Evolutionary conservation across 805 yeast species (phyloP), one percentile per base, ranked within the genome.

Genomic region (Nakazawaea ernobii): DNA sequence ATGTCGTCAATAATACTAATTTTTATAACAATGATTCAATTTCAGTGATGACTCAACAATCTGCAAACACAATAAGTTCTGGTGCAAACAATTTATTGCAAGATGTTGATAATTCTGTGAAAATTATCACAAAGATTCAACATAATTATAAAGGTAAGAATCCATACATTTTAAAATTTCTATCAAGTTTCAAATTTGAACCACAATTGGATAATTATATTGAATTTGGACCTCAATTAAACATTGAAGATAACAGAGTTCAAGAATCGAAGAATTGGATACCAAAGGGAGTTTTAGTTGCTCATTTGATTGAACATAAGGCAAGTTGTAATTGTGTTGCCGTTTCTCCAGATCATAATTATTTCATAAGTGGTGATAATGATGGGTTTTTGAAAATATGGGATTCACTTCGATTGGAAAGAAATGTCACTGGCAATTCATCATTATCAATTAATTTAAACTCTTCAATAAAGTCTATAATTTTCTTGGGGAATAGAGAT

Each of bases 281-380:
- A 8, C 79, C 79, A 0, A 62, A 65, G 13, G 87, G 86, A 0
- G 65, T 66, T 2, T 59, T 84, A n/a, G 77, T 86, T 2, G 75
- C 90, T 0, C 80, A 77, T 46, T 66, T 87, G 41, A 70, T 77
- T 35, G 88, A 85, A 38, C 89, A 84, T 56, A 67, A 67, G n/a
- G 70, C 78, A 0, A 43, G 79, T 2, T 68, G 90, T n/a, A 79
- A 72, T 20, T 66, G 82, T 27, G 59, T 89, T 8, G 77, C 73
- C 1, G 74, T 78, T 0, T 73, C 86, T 5, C 81, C 84, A 0
- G 81, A 84, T 28, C 74, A 79, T 13, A 75, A 76, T 24, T 84
- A 78, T 53, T 81, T 92, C 52, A 67, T 89, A 2, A 82, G 94
- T 1, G 96, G 90, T 2, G 87, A 94, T 7, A 85, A 82, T 42